phyloP scores from a whole-genome alignment of 805 yeast genomes.

The Metschnikowia vanudenii region DNA sequence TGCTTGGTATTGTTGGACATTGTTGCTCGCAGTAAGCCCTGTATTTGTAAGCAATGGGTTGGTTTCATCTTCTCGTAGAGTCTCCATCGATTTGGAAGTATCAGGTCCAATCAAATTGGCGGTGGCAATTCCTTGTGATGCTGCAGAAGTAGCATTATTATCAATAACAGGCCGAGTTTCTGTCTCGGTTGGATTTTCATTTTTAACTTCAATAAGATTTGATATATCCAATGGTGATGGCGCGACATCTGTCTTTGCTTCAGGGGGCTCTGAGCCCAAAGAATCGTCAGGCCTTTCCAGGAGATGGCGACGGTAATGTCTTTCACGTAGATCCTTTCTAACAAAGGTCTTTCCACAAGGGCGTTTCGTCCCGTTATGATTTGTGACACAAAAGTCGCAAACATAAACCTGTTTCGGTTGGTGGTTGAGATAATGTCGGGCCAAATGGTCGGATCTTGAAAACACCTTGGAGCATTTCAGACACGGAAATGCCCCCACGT shows the following conservation, averaged over 20 bases:
- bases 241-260: neutral
- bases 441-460: conserved; percentile 60
- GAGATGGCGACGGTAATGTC: conserved; percentile 29
- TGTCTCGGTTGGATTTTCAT: neutral
- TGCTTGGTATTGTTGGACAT: neutral
- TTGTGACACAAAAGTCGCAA: conserved; percentile 53
- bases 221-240: conserved; percentile 1
- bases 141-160: neutral
- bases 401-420: conserved; percentile 50
- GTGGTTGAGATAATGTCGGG: conserved; percentile 64
- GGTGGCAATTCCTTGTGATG: neutral
- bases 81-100: neutral
- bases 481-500: conserved; percentile 41
- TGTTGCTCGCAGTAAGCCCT: neutral
- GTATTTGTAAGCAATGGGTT: neutral
- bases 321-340: conserved; percentile 52
- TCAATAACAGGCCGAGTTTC: neutral
- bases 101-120: neutral
- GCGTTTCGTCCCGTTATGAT: conserved; percentile 34
- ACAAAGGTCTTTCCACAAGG: conserved; percentile 62
- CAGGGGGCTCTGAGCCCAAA: conserved; percentile 1
- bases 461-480: conserved; percentile 56
- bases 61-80: neutral
- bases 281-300: conserved; percentile 9
- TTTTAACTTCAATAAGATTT: neutral